phyloP scores from a whole-genome alignment of 192 early-diverging fungal species.

The Coemansia brasiliensis region DNA sequence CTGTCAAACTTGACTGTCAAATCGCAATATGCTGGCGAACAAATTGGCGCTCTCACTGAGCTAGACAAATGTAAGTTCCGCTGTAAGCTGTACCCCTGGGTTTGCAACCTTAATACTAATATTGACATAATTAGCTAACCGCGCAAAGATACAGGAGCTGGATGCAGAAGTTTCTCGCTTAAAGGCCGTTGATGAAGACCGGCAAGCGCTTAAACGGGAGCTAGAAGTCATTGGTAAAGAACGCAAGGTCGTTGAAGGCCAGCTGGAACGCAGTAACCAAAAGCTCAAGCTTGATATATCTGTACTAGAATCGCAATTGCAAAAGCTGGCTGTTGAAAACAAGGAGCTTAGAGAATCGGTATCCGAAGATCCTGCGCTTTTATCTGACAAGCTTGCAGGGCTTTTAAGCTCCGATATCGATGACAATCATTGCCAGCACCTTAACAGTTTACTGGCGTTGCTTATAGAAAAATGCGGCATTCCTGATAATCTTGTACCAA shows the following conservation, averaged over 20 bases:
- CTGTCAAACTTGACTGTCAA: conserved; percentile 48
- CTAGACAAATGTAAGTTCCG: conserved; percentile 24
- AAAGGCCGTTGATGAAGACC: conserved; percentile 10
- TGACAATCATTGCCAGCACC: not conserved
- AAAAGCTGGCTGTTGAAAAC: conserved; percentile 6
- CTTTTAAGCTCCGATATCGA: not conserved
- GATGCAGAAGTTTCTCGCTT: conserved; percentile 14
- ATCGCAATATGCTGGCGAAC: conserved; percentile 46
- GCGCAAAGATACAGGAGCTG: conserved; percentile 30
- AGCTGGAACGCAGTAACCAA: conserved; percentile 40
- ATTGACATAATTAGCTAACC: conserved; percentile 10
- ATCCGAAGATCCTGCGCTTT: conserved; percentile 7
- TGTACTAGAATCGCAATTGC: conserved; percentile 6
- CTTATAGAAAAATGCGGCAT: conserved; percentile 23
- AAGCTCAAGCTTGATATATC: conserved; percentile 38
- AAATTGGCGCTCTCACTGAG: conserved; percentile 51
- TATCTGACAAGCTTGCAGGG: conserved; percentile 15
- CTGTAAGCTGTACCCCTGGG: not conserved
- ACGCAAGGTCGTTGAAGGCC: conserved; percentile 42
- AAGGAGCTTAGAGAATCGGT: conserved; percentile 8
- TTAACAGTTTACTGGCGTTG: not conserved
- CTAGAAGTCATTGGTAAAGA: conserved; percentile 31
- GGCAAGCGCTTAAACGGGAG: conserved; percentile 10
- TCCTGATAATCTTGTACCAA: conserved; percentile 26
- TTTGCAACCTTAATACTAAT: not conserved